Evolutionary conservation across 164 flowering plant species (phyloP).

Genomic region (Vitis labrusca): DNA sequence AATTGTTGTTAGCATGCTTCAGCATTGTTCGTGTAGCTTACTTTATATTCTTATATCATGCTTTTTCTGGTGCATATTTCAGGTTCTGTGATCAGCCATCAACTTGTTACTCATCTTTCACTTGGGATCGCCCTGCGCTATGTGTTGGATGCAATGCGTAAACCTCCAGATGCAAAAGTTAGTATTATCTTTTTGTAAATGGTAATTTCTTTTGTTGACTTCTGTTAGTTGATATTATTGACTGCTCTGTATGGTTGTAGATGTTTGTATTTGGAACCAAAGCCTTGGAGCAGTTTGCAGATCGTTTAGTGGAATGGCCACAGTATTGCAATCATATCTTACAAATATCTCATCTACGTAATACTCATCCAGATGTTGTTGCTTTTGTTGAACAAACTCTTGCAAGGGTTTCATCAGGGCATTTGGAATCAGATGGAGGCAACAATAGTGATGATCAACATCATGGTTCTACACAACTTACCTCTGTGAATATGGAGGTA

Average conservation of each 20-base stretch:
- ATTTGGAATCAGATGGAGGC: conserved; percentile 54
- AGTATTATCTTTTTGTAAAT: conserved; percentile 13
- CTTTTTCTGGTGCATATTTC: conserved; percentile 16
- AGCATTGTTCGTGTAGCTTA: too few relatives aligned
- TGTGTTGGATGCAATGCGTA: conserved; percentile 89
- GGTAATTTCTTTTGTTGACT: neutral
- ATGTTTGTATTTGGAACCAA: conserved; percentile 89
- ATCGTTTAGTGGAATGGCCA: conserved; percentile 96
- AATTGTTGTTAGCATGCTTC: too few relatives aligned
- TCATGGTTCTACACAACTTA: conserved; percentile 23
- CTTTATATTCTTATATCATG: neutral
- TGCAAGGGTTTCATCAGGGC: conserved; percentile 69
- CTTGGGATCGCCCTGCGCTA: conserved; percentile 91
- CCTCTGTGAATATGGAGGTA: conserved; percentile 34
- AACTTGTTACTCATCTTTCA: conserved; percentile 86
- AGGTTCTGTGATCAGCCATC: conserved; percentile 93
- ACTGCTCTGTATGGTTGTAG: conserved; percentile 34
- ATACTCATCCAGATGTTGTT: conserved; percentile 79
- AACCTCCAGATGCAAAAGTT: conserved; percentile 96
- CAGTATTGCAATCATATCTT: conserved; percentile 97
- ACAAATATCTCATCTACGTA: conserved; percentile 94
- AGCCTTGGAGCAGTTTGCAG: conserved; percentile 94
- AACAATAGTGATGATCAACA: conserved; percentile 44
- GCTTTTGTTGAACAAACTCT: conserved; percentile 82
- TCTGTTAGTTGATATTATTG: conserved; percentile 5